Evolutionary conservation across 1,139 yeast species (phyloP).

Genomic region (Suhomyces panamericanus): DNA sequence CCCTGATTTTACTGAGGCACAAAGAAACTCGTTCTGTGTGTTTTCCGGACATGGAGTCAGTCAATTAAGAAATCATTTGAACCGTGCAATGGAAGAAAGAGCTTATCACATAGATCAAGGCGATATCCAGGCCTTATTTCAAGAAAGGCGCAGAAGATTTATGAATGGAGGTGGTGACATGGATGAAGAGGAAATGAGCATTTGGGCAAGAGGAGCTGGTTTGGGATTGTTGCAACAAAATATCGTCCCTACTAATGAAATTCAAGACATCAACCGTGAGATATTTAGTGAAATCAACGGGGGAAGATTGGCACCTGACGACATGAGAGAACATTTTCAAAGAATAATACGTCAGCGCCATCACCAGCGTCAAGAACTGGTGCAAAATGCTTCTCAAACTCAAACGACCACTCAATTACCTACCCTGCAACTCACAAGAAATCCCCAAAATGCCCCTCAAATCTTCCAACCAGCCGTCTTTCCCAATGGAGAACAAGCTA

Average conservation of each 20-base stretch:
- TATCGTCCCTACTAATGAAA: slow-evolving; percentile 23
- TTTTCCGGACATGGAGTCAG: slow-evolving; percentile 90
- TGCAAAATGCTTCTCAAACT: slow-evolving; percentile 8
- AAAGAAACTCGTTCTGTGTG: slow-evolving; percentile 85
- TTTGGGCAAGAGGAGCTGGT: slow-evolving; percentile 38
- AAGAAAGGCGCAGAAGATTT: slow-evolving; percentile 35
- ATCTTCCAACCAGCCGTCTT: slow-evolving; percentile 47
- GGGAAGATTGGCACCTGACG: slow-evolving; percentile 38
- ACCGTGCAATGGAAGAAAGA: slow-evolving; percentile 45
- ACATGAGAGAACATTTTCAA: slow-evolving; percentile 43
- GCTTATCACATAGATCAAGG: slow-evolving; percentile 43
- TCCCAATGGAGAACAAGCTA: slow-evolving; percentile 30
- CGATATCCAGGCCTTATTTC: slow-evolving; percentile 36
- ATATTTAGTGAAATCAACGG: slow-evolving; percentile 36
- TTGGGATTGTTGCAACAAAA: slow-evolving; percentile 29
- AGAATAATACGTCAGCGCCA: slow-evolving; percentile 30
- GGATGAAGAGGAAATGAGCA: slow-evolving; percentile 25
- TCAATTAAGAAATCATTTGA: slow-evolving; percentile 63
- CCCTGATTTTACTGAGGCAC: slow-evolving; percentile 85
- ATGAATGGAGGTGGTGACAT: slow-evolving; percentile 24
- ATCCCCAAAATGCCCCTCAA: slow-evolving; percentile 41
- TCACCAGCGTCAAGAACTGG: slow-evolving; percentile 16
- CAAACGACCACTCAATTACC: slow-evolving; percentile 8
- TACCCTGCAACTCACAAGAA: slow-evolving; percentile 12
- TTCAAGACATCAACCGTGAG: slow-evolving; percentile 36